Evolutionary conservation across 768 basidiomycete genomes (phyloP), one percentile per base, ranked within the genome.

Genomic region (Porpolomopsis calyptriformis): DNA sequence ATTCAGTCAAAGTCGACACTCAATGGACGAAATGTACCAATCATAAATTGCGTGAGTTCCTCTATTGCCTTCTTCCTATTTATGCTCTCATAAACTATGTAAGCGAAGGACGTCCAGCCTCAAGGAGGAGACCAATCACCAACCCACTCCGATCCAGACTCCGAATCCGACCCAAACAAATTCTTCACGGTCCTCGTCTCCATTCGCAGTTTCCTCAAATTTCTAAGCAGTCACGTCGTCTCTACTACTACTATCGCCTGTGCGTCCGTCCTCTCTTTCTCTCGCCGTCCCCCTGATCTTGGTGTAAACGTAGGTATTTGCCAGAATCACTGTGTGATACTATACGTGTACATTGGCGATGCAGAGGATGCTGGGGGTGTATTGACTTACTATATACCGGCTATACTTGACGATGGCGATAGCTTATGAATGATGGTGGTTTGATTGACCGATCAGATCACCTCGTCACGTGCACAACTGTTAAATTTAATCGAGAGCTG

Each of bases 291-390:
- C 20, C 4, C 14, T 26, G 22, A 42, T 24, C 19, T 19, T 11
- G 23, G 8, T 23, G n/a, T 2, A 39, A 22, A 9, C 14, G 0
- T 55, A 92, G 88, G 83, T 56, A 72, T 92, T 41, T 92, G 89
- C 57, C 78, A 81, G 52, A 72, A 78, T 48, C 83, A 90, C 51
- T 91, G 87, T 57, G 71, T 86, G 48, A 91, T 92, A 53, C 72
- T 91, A 42, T 92, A 91, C 52, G 87, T 91, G 45, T 92, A 91
- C 57, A 82, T 91, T 36, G 89, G 89, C 8, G 81, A 87, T 25
- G 72, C 81, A 9, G 75, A 76, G 4, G 80, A 86, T 46, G 77
- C 82, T 0, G 85, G 88, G 37, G 89, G 87, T 2, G 85, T 92
- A 34, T 67, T 92, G 51, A 92, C 89, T 2, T 91, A 85, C 58